These are phyloP conservation scores for Amanita exitialis DNA, from an alignment of 768 basidiomycete genomes.

Conservation along the genomic window DNA sequence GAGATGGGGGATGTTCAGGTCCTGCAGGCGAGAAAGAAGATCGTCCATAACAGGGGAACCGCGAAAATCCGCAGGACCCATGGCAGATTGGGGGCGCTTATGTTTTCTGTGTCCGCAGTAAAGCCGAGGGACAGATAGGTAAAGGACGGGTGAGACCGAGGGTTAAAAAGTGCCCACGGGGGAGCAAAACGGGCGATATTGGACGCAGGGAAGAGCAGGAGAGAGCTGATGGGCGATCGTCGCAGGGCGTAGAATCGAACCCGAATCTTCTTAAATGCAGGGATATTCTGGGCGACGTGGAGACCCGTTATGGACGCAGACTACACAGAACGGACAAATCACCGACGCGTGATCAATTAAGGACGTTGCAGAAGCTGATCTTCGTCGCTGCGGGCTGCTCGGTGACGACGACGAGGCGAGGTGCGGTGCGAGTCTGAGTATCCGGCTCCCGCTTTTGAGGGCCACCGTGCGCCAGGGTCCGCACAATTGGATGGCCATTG, in stretches of 20 bases:
- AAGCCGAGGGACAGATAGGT: constrained; percentile 13
- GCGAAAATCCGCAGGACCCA: constrained; percentile 5
- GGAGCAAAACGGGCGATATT: not conserved
- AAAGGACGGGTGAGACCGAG: constrained; percentile 7
- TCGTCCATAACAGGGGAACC: constrained; percentile 2
- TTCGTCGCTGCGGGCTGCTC: not conserved
- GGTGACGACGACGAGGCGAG: not conserved
- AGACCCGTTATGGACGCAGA: constrained; percentile 1
- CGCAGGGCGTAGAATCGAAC: constrained; percentile 13
- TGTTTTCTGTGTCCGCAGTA: constrained; percentile 6
- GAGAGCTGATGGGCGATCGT: constrained; percentile 21
- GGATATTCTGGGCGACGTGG: constrained; percentile 1
- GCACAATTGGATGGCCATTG: constrained; percentile 8
- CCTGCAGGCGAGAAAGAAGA: constrained; percentile 7
- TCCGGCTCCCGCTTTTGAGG: too few relatives aligned
- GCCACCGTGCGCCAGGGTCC: constrained; percentile 9
- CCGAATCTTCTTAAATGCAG: constrained; percentile 7
- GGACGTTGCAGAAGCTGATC: constrained; percentile 8
- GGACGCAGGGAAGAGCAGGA: not conserved
- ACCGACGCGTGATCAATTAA: not conserved
- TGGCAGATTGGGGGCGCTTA: not conserved
- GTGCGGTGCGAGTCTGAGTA: too few relatives aligned
- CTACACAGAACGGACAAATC: constrained; percentile 2
- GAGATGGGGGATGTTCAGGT: constrained; percentile 2
- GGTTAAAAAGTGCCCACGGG: constrained; percentile 4